Percentiles rank a stretch among this genome's conserved stretches.
Conservation (phyloP, 768 basidiomycete species). For the Mycena chlorophos region DNA sequence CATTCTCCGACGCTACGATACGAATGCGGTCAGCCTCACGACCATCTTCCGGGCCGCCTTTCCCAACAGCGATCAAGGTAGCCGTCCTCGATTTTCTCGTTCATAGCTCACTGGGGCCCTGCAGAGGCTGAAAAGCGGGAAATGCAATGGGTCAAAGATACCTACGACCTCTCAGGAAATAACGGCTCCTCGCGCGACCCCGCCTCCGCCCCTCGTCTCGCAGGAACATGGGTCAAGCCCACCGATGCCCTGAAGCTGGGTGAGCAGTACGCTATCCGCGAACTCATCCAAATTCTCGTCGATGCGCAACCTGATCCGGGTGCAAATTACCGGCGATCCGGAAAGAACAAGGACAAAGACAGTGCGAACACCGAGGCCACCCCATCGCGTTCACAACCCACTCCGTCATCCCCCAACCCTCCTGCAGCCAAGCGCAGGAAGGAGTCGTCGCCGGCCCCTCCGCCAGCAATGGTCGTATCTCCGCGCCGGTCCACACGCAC, state of each 20-base stretch:
- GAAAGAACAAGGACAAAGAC: conserved; percentile 36
- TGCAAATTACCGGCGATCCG: conserved; percentile 75
- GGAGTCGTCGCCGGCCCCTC: conserved; percentile 51
- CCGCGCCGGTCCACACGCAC: conserved; percentile 41
- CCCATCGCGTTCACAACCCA: conserved; percentile 38
- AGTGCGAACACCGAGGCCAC: conserved; percentile 23
- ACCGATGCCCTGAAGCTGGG: conserved; percentile 68
- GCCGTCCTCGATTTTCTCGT: not conserved
- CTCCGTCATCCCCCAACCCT: conserved; percentile 43
- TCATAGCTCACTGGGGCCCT: not conserved
- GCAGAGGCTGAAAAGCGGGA: conserved; percentile 80
- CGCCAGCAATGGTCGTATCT: conserved; percentile 28
- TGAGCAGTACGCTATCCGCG: conserved; percentile 59
- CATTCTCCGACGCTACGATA: conserved; percentile 91
- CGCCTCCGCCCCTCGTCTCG: conserved; percentile 66
- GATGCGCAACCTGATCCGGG: conserved; percentile 76
- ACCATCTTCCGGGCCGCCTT: conserved; percentile 97
- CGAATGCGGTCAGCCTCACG: conserved; percentile 86
- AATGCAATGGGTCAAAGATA: conserved; percentile 79
- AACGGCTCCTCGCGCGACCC: conserved; percentile 67
- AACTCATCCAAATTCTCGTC: conserved; percentile 65
- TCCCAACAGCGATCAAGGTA: conserved; percentile 58
- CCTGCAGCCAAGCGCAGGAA: conserved; percentile 63
- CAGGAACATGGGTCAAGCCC: conserved; percentile 84
- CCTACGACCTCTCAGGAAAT: conserved; percentile 72